These are phyloP conservation scores for Marchantia paleacea DNA, from an alignment of 225 moss, liverwort and hornwort genomes.

Conservation along the genomic window DNA sequence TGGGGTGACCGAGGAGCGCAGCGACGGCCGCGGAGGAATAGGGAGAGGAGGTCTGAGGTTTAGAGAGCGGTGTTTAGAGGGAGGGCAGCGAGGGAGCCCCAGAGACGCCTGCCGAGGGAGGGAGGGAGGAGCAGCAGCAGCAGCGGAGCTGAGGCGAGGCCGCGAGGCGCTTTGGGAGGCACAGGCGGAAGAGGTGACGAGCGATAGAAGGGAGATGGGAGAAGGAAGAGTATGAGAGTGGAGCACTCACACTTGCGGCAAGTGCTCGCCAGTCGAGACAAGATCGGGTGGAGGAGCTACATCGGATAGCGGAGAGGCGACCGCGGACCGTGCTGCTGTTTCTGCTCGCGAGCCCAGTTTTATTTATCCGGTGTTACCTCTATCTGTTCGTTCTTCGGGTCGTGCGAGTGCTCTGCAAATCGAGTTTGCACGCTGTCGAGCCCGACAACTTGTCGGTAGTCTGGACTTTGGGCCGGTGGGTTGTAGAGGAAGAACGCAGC, in stretches of 20 bases:
- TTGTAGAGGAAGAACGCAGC: background rate
- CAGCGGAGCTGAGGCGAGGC: background rate
- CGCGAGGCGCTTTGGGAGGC: background rate
- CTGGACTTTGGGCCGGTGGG: background rate
- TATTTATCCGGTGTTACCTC: background rate
- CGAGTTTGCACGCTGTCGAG: background rate
- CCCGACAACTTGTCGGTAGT: background rate
- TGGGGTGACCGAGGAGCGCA: background rate
- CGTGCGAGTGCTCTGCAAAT: background rate
- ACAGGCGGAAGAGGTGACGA: background rate
- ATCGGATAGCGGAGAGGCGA: conserved; percentile 3
- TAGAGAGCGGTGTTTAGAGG: no score
- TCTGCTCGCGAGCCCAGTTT: no score
- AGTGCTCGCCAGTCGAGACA: conserved; percentile 17
- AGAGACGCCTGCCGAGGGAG: background rate
- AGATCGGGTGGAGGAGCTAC: conserved; percentile 13
- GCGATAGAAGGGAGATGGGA: background rate
- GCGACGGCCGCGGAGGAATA: background rate
- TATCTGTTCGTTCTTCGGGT: background rate
- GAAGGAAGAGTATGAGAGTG: conserved; percentile 1
- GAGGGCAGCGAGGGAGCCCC: no score
- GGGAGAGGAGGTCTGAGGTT: background rate
- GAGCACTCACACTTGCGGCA: conserved; percentile 9
- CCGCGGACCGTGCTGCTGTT: background rate
- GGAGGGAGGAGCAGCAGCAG: background rate